Percentiles rank a stretch among this genome's conserved stretches.
Evolutionary conservation across 306 rosid species (phyloP).

Genomic region (Herpetospermum pedunculosum): DNA sequence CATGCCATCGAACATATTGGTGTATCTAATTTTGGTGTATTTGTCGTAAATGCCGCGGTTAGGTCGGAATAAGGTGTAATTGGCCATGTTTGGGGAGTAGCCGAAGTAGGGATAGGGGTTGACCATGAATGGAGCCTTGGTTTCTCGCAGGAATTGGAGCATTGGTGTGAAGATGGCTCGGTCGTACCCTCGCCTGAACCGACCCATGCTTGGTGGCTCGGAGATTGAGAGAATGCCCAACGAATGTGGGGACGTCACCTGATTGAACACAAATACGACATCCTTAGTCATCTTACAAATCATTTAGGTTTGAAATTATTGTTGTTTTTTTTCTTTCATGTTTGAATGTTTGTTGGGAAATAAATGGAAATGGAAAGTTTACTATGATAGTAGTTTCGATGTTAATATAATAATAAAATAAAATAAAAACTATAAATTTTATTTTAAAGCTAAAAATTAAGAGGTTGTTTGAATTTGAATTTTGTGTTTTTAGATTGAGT

Average conservation of each 20-base stretch:
- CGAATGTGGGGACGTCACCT: slow-evolving; percentile 76
- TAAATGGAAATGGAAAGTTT: too few relatives aligned
- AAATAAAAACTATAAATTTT: too few relatives aligned
- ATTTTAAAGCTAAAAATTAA: too few relatives aligned
- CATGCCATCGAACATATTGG: slow-evolving; percentile 58
- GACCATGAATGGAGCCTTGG: slow-evolving; percentile 64
- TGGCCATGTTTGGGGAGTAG: slow-evolving; percentile 36
- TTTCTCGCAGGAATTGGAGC: slow-evolving; percentile 42
- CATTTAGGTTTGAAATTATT: too few relatives aligned
- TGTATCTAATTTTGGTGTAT: slow-evolving; percentile 37
- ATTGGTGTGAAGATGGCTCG: slow-evolving; percentile 35
- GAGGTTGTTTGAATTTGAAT: too few relatives aligned
- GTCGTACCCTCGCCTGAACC: slow-evolving; percentile 52
- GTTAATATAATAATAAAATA: too few relatives aligned
- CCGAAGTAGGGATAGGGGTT: slow-evolving; percentile 87
- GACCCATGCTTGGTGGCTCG: slow-evolving; percentile 54
- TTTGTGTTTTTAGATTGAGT: too few relatives aligned
- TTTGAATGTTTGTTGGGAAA: too few relatives aligned
- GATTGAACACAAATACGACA: neutral
- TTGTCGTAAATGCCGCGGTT: slow-evolving; percentile 43
- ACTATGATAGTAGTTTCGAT: too few relatives aligned
- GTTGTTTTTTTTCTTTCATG: too few relatives aligned
- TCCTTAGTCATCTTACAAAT: too few relatives aligned
- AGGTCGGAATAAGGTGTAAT: slow-evolving; percentile 51
- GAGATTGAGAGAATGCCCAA: slow-evolving; percentile 47